Evolutionary conservation across 2,329 filamentous ascomycete species (phyloP), one percentile per base, ranked within the genome.

Genomic region (Paradendryphiella salina): DNA sequence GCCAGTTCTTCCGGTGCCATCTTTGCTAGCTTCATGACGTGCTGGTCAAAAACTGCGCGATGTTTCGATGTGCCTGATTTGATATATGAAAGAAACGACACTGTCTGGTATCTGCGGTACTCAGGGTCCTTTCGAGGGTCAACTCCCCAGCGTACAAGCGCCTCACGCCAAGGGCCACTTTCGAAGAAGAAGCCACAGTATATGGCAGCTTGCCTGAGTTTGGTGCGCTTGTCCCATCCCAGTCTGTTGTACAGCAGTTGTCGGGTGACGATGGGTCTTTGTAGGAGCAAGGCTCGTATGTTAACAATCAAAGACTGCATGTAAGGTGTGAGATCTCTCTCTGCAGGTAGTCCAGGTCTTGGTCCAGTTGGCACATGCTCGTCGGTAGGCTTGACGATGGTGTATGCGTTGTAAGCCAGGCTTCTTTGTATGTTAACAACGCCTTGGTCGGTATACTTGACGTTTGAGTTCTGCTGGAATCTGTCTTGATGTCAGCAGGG

Each of bases 181-280:
- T 88, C 87, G 79, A 97, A 96, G 73, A 92, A 90, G 75, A 96
- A 99, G 7, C 89, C 91, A 4, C 90, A 85, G 64, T 94, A 93
- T 56, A 90, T 88, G 44, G 92, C 82, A 38, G 89, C 89, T 66
- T 87, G 82, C 63, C 90, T 88, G 53, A 96, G 76, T 14, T 77
- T 73, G 45, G 79, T 77, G 20, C 80, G 77, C 51, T 79, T 78
- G 40, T 80, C 76, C 55, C 75, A 73, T 28, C 75, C 73, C 23
- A 96, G 79, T 44, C 82, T 80, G 72, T 96, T 96, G 62, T 87
- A 80, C 11, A 96, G 79, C 2, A 87, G 88, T 15, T 93, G 85
- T 0, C 92, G 84, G 3, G 93, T 96, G 85, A 92, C 95, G 37
- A 96, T 84, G 0, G 92, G 91, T 0, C 93, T 83, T 45, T 86